Evolutionary conservation across 345 rosid species (phyloP), one percentile per base, ranked within the genome.

Genomic region (Balakata baccata): DNA sequence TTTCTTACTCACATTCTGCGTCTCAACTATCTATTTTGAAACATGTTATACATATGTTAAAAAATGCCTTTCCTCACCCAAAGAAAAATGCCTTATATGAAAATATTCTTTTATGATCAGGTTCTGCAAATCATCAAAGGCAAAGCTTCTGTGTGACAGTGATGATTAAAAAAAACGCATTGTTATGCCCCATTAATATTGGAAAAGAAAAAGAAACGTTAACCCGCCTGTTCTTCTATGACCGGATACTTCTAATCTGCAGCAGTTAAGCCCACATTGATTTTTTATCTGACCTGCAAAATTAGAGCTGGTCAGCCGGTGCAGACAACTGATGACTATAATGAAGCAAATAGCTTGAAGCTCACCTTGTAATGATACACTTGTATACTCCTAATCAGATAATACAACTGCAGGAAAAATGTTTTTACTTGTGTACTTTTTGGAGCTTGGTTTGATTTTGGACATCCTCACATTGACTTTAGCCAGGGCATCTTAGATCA

Each of bases 321-420:
- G 41, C 22, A 4, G 46, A 6, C 8, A 9, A 4, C 7, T 17
- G n/a, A 25, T 68, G 71, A 23, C 13, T 50, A 25, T 23, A 12
- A 0, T 10, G 17, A 68, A 51, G 50, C 11, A 17, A 51, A 16
- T 4, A 17, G 38, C 25, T 11, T 68, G 23, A 9, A n/a, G 16
- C 11, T 70, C 34, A 70, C 74, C 74, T 16, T 70, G 20, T 41
- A 16, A 52, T 51, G 12, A 16, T 67, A n/a, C 72, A 12, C 47
- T 43, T 43, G 10, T 43, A 43, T 43, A 69, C n/a, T 69, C 49
- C 59, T 14, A 53, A 13, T 56, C 60, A 10, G 51, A 10, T 9
- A 13, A 6, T 25, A 43, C 34, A 29, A 29, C 2, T 29, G 34
- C 34, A 29, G 34, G 34, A 29, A 5, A 16, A 14, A 66, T 68